phyloP scores from a whole-genome alignment of 192 early-diverging fungal species.

The Podila epicladia region DNA sequence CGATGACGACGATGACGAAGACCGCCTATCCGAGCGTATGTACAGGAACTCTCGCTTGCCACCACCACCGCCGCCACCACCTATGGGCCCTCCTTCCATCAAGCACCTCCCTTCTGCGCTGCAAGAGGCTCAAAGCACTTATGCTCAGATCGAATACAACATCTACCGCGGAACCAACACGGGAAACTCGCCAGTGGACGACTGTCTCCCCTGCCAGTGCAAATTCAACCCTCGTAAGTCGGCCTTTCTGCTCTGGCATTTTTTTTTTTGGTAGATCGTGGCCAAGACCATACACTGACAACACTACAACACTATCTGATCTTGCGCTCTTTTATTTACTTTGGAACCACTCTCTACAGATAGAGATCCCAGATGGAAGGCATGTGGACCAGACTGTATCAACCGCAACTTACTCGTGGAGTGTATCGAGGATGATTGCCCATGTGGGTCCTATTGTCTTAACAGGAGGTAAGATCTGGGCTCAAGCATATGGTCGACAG shows the following conservation, averaged over 20 bases:
- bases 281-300: background rate
- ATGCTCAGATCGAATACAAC: slow-evolving; percentile 73
- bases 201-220: slow-evolving; percentile 84
- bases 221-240: slow-evolving; percentile 70
- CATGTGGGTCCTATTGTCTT: slow-evolving; percentile 85
- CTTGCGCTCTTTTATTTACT: background rate
- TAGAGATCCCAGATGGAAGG: slow-evolving; percentile 62
- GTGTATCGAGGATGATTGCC: slow-evolving; percentile 90
- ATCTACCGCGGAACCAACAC: slow-evolving; percentile 77
- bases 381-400: slow-evolving; percentile 96
- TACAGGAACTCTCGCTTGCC: slow-evolving; percentile 8
- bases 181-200: slow-evolving; percentile 72
- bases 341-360: slow-evolving; percentile 10
- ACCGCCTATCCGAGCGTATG: background rate
- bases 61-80: slow-evolving; percentile 43
- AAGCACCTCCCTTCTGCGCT: slow-evolving; percentile 51
- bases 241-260: too few relatives aligned
- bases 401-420: slow-evolving; percentile 93
- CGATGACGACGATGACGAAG: slow-evolving; percentile 25
- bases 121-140: slow-evolving; percentile 66
- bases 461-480: slow-evolving; percentile 74
- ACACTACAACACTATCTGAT: background rate
- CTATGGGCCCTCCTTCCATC: slow-evolving; percentile 42
- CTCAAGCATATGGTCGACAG: background rate
- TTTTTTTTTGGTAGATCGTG: background rate